These are phyloP conservation scores for Penicillium expansum DNA, from an alignment of 2,329 filamentous ascomycete species.

Conservation along the genomic window DNA sequence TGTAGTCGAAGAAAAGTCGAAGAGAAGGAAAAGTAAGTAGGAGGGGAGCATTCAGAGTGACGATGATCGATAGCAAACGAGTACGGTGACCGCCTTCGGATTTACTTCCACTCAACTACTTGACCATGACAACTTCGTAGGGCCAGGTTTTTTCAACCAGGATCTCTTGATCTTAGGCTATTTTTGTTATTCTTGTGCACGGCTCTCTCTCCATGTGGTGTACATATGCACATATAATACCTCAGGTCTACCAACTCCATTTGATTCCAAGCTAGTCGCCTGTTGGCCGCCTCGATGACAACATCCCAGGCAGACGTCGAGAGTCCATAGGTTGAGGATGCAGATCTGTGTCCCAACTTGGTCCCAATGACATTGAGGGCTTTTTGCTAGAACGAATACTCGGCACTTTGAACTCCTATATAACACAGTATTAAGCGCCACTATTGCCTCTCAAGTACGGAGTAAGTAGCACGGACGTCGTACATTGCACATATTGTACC, in stretches of 20 bases:
- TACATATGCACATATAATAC: not conserved
- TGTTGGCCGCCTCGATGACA: conserved; percentile 2
- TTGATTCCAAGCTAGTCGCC: not conserved
- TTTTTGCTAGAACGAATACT: not conserved
- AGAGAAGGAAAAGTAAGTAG: conserved; percentile 29
- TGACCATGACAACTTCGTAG: not conserved
- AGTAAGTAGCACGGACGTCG: conserved; percentile 3
- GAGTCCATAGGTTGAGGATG: not conserved
- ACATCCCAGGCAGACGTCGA: not conserved
- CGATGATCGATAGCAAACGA: conserved; percentile 12
- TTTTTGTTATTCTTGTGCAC: not conserved
- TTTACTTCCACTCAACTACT: not conserved
- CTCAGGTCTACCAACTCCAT: not conserved
- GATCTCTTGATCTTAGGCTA: not conserved
- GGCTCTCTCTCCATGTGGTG: not conserved
- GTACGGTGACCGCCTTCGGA: conserved; percentile 10
- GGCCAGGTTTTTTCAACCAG: not conserved
- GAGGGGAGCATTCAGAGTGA: conserved; percentile 12
- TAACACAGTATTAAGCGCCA: conserved; percentile 1
- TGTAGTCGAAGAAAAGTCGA: conserved; percentile 15
- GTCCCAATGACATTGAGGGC: not conserved
- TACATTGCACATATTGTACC: not conserved
- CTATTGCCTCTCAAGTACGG: conserved; percentile 1
- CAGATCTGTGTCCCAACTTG: not conserved
- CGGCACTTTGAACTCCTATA: not conserved